Percentiles rank a stretch among this genome's conserved stretches.
phyloP scores from a whole-genome alignment of 441 rosid species.

The Populus hybrid region DNA sequence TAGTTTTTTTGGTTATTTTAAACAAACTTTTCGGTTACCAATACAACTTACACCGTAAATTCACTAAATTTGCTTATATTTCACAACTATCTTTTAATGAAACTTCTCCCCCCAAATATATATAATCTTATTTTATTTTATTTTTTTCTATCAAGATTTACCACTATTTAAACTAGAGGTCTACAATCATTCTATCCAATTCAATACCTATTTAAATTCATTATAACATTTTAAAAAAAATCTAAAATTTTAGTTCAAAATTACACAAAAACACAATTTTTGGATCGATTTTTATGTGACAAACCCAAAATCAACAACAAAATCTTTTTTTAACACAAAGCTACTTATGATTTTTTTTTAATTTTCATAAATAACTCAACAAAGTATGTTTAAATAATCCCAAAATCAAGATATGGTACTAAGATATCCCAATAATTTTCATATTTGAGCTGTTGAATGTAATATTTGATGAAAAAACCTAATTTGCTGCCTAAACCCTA shows the following conservation, averaged over 20 bases:
- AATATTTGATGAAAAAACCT: too few relatives aligned
- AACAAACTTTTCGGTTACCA: not conserved
- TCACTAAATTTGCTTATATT: not conserved
- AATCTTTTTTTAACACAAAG: not conserved
- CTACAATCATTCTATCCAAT: not conserved
- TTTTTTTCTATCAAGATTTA: too few relatives aligned
- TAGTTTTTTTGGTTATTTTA: not conserved
- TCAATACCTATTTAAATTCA: not conserved
- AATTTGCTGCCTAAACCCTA: not conserved
- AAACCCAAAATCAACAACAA: not conserved
- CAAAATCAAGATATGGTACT: too few relatives aligned
- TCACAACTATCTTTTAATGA: too few relatives aligned
- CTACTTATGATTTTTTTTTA: too few relatives aligned
- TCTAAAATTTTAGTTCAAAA: not conserved
- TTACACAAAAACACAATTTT: not conserved
- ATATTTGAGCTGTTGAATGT: not conserved
- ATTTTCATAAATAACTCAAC: too few relatives aligned
- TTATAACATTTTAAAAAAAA: too few relatives aligned
- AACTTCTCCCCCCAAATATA: too few relatives aligned
- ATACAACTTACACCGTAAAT: not conserved
- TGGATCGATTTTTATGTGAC: too few relatives aligned
- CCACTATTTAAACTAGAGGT: not conserved
- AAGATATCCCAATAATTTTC: too few relatives aligned
- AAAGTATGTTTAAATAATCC: too few relatives aligned
- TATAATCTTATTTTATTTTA: too few relatives aligned